A percentile compares a stretch with the other conserved stretches of the same genome.
These are phyloP conservation scores for Knoxdaviesia capensis DNA, from an alignment of 2,329 filamentous ascomycete species.

Conservation along the genomic window DNA sequence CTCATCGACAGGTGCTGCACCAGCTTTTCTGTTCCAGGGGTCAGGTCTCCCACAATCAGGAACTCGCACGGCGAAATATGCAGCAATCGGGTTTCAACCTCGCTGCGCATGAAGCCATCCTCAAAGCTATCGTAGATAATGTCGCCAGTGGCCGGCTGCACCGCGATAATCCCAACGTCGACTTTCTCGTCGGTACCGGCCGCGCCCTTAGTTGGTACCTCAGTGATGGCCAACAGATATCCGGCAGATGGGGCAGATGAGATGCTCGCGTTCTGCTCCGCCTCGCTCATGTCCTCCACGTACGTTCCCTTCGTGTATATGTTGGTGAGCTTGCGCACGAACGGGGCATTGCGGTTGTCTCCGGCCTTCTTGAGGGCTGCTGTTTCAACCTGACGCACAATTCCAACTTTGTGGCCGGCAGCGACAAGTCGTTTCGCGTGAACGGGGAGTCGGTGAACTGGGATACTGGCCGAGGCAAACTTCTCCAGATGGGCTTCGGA, in stretches of 20 bases:
- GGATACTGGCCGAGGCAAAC: conserved; percentile 91
- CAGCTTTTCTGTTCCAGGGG: conserved; percentile 80
- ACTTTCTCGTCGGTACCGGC: conserved; percentile 86
- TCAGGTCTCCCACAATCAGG: conserved; percentile 75
- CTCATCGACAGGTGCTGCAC: conserved; percentile 76
- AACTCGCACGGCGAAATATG: conserved; percentile 95
- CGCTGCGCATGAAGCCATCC: conserved; percentile 91
- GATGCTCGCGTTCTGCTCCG: conserved; percentile 31
- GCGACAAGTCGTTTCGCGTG: conserved; percentile 85
- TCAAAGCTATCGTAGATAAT: conserved; percentile 93
- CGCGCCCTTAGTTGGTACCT: conserved; percentile 52
- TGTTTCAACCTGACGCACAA: conserved; percentile 86
- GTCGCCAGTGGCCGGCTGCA: conserved; percentile 88
- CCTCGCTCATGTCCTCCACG: conserved; percentile 74
- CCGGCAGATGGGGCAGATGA: conserved; percentile 42
- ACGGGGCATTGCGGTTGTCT: conserved; percentile 83
- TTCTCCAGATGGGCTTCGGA: conserved; percentile 74
- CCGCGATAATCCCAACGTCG: conserved; percentile 75
- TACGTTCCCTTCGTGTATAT: conserved; percentile 97
- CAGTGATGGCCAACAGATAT: conserved; percentile 86
- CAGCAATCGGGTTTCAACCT: conserved; percentile 84
- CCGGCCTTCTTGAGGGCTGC: conserved; percentile 89
- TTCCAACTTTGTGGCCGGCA: conserved; percentile 87
- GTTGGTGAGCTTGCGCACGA: conserved; percentile 82
- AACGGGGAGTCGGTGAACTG: conserved; percentile 74